Evolutionary conservation across 305 asterid genomes (phyloP).

Genomic region (Stenogyne calaminthoides): DNA sequence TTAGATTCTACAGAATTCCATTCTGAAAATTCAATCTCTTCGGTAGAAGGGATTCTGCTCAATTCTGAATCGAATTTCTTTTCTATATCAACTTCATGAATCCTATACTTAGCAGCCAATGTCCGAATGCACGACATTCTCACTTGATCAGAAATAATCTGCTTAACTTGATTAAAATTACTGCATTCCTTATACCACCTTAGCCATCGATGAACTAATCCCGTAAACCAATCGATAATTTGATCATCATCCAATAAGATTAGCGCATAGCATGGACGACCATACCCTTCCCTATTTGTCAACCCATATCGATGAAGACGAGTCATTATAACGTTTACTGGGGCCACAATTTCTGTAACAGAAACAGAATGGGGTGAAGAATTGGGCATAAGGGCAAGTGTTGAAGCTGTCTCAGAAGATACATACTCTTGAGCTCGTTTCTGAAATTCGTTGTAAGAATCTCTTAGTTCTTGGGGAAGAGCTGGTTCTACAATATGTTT

Average conservation of each 20-base stretch:
- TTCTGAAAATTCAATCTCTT: constrained; percentile 59
- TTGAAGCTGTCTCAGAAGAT: constrained; percentile 71
- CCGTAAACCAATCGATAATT: constrained; percentile 77
- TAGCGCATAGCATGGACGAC: constrained; percentile 58
- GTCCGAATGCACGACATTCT: constrained; percentile 79
- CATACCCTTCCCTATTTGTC: constrained; percentile 60
- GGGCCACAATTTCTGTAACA: constrained; percentile 56
- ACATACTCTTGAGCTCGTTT: constrained; percentile 62
- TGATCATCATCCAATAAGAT: constrained; percentile 63
- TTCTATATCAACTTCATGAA: constrained; percentile 73
- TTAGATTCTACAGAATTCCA: constrained; percentile 31
- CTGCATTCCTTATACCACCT: constrained; percentile 73
- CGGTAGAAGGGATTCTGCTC: constrained; percentile 62
- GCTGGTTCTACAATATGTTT: constrained; percentile 74
- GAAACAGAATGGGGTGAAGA: constrained; percentile 34
- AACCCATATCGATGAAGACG: constrained; percentile 75
- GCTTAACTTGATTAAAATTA: constrained; percentile 66
- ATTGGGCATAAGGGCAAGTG: constrained; percentile 58
- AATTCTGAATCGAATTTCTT: constrained; percentile 66
- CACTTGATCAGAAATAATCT: constrained; percentile 59
- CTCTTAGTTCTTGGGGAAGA: constrained; percentile 74
- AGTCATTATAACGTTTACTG: constrained; percentile 50
- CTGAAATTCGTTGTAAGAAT: constrained; percentile 72
- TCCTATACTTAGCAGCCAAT: constrained; percentile 68
- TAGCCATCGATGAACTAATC: constrained; percentile 69